A percentile compares a stretch with the other conserved stretches of the same genome.
Evolutionary conservation across 768 basidiomycete species (phyloP).

Genomic region (Xerocomellus chrysenteron): DNA sequence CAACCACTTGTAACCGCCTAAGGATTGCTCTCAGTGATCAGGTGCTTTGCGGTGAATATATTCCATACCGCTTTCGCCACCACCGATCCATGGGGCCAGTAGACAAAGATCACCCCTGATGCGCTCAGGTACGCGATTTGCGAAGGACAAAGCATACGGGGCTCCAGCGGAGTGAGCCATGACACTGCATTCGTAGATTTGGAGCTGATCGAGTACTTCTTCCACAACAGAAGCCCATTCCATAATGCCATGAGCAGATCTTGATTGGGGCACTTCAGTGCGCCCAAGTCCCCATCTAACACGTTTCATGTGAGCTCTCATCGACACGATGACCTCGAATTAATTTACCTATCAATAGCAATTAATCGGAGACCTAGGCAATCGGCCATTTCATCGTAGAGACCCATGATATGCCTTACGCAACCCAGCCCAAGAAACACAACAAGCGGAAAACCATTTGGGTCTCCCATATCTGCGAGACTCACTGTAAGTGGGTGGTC

Average conservation of each 20-base stretch:
- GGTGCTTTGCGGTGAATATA: neutral
- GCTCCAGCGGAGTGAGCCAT: slow-evolving; percentile 97
- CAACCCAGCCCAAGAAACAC: slow-evolving; percentile 93
- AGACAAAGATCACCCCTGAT: slow-evolving; percentile 84
- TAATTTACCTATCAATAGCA: slow-evolving; percentile 82
- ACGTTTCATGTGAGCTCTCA: slow-evolving; percentile 12
- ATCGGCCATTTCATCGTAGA: slow-evolving; percentile 96
- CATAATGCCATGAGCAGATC: slow-evolving; percentile 73
- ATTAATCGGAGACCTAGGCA: slow-evolving; percentile 85
- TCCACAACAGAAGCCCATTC: slow-evolving; percentile 92
- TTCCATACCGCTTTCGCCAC: slow-evolving; percentile 78
- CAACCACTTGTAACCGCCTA: slow-evolving; percentile 92
- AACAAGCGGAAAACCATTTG: slow-evolving; percentile 83
- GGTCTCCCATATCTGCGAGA: slow-evolving; percentile 87
- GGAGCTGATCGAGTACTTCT: slow-evolving; percentile 81
- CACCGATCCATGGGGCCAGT: slow-evolving; percentile 95
- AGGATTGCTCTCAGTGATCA: slow-evolving; percentile 13
- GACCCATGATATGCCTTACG: slow-evolving; percentile 90
- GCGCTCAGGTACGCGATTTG: slow-evolving; percentile 69
- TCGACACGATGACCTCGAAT: neutral
- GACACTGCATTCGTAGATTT: slow-evolving; percentile 77
- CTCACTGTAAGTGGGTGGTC: slow-evolving; percentile 80
- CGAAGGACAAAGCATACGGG: slow-evolving; percentile 89
- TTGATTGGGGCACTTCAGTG: slow-evolving; percentile 65
- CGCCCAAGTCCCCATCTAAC: slow-evolving; percentile 89